Evolutionary conservation across 2,329 filamentous ascomycete genomes (phyloP), one percentile per base, ranked within the genome.

Genomic region (Orbilia oligospora): DNA sequence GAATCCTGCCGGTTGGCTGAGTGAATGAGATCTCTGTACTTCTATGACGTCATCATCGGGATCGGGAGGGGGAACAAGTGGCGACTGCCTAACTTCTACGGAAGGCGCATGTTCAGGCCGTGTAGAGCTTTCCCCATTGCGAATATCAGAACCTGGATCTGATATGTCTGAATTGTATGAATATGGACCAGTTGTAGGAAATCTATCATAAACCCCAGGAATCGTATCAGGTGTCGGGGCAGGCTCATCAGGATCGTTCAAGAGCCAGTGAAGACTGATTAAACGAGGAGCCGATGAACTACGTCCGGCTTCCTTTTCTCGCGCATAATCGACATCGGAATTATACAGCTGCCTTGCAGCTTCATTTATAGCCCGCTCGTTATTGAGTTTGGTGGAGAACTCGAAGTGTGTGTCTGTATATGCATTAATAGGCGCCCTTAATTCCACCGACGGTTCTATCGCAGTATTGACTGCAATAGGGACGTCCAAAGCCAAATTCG

Each of bases 181-280:
- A 16, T 38, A 33, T 48, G 16, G n/a, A 2, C 14, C 12, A 16
- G 36, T 9, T n/a, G 36, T 24, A 2, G n/a, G n/a, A 2, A 36
- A 20, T 18, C 12, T 48, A 10, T 38, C 22, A 22, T 58, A 58
- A 9, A 41, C 4, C 1, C n/a, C 14, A 16, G 53, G 9, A 10
- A 58, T 12, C 18, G n/a, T 49, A 18, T 12, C 49, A 1, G 41
- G 41, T 14, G 16, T 24, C 12, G 66, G 36, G 0, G 18, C 22
- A 36, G 56, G 51, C 10, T 71, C 66, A 3, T 61, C 22, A 5
- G 67, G 63, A 16, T 78, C 64, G 33, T 78, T 78, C 16, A 78
- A 63, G 36, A 78, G 22, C 68, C 68, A 78, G 53, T 69, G 63
- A n/a, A 78, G 68, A 27, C 68, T 78, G 2, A 78, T 38, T 18